These are phyloP conservation scores for Globisporangium uncinulatum DNA, from an alignment of 352 stramenopile species.

Conservation along the genomic window DNA sequence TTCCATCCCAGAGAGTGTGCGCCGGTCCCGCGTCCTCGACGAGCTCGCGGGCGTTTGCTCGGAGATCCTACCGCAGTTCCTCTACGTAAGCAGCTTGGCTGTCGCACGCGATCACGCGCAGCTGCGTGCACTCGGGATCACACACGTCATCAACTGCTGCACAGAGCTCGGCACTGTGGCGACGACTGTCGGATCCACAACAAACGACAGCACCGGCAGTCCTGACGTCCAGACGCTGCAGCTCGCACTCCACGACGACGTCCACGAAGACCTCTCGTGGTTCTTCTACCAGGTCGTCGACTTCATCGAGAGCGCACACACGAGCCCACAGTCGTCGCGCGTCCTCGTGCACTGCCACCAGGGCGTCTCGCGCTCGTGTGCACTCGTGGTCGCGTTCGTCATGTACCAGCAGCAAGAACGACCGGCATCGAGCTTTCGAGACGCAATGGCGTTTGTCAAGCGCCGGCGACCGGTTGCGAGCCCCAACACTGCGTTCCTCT, in stretches of 20 bases:
- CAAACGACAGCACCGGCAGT: not conserved
- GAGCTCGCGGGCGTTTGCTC: conserved; percentile 44
- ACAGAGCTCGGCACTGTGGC: conserved; percentile 21
- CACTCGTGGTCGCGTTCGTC: conserved; percentile 54
- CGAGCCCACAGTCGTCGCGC: conserved; percentile 6
- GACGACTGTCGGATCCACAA: no score
- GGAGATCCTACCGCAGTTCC: conserved; percentile 41
- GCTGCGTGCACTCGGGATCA: conserved; percentile 35
- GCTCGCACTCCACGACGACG: conserved; percentile 48
- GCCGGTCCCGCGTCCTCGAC: conserved; percentile 35
- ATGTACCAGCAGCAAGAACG: conserved; percentile 33
- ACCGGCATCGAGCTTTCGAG: conserved; percentile 7
- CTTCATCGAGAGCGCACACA: conserved; percentile 28
- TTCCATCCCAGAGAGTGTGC: conserved; percentile 52
- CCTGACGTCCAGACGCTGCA: conserved; percentile 13
- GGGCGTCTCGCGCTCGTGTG: conserved; percentile 65
- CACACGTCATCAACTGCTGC: conserved; percentile 55
- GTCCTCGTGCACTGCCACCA: conserved; percentile 70
- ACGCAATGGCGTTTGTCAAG: conserved; percentile 38
- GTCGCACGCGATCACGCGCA: conserved; percentile 27
- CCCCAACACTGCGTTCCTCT: conserved; percentile 61
- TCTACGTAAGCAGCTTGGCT: conserved; percentile 54
- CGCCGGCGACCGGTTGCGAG: conserved; percentile 39
- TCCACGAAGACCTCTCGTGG: conserved; percentile 54
- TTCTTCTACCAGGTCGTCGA: conserved; percentile 47